Evolutionary conservation across 1,284 basidiomycete species (phyloP), one percentile per base, ranked within the genome.

Genomic region (Coniferiporia weirii): DNA sequence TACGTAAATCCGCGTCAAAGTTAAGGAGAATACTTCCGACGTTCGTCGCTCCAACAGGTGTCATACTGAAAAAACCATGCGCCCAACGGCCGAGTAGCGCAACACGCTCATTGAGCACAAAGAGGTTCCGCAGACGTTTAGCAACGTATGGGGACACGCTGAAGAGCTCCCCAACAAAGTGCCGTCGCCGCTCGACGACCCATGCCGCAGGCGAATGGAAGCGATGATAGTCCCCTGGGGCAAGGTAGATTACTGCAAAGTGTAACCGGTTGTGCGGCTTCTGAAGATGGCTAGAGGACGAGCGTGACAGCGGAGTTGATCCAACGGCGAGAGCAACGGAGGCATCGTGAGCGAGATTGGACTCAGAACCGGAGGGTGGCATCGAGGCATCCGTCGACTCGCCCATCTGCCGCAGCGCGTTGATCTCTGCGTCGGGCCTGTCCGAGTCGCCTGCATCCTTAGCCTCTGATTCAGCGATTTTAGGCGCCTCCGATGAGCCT

Each of bases 91-190:
- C 97, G 35, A 99, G 85, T n/a, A 99, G 77, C 0, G 96, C 94
- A 8, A 99, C 96, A 17, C 96, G 88, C 75, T 99, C 96, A 71
- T 99, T 99, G 17, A 99, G 80, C 9, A 99, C 94, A 66, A 99
- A 99, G 27, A 99, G 75, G 71, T 98, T 95, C 68, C 91, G 86
- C 15, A 98, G 79, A 7, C 95, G 86, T 68, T 89, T 89, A 6
- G 93, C 95, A 77, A 99, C 92, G 77, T 91, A 99, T 0, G 97
- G 97, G 1, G 93, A 95, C 19, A 99, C 97, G 20, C 91, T 94
- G 75, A 98, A 99, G 10, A 99, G 79, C 70, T 99, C 96, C 55
- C 91, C 95, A 44, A 93, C 86, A 71, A 99, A 99, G 72, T 99
- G 96, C 34, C 96, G 77, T 57, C 96, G 78, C 67, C 92, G 89